Evolutionary conservation across 805 yeast species (phyloP), one percentile per base, ranked within the genome.

Genomic region (Metschnikowia peoriensis): DNA sequence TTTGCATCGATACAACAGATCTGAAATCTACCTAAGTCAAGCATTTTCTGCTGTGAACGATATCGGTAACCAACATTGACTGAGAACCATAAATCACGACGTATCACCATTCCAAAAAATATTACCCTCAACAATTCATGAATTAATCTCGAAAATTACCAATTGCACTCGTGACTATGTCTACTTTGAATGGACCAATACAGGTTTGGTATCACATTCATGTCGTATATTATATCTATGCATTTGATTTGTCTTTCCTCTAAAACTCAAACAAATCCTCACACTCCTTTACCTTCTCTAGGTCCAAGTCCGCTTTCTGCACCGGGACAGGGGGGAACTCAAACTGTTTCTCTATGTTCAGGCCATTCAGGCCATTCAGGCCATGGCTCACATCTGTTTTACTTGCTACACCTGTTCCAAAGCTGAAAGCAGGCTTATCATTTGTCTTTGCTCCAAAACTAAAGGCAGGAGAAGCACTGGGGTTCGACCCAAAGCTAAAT

Each of bases 221-320:
- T 44, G 52, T 44, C 52, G 45, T 49, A 14, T 49, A 49, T 44
- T 39, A 16, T 44, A 39, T 44, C 45, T 49, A 44, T 44, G 46
- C 48, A 40, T 28, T 39, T 47, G 35, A 12, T 15, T 38, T 28
- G 40, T 32, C 32, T 27, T n/a, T n/a, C 7, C 37, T 12, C 41
- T 43, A 64, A 55, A 71, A 70, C 37, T 60, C 62, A 53, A 68
- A 72, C 45, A 66, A 47, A 8, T 54, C 41, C 49, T 66, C 67
- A 54, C 61, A 68, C 44, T 61, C 54, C 29, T 61, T 61, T 10
- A 71, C 73, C 57, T 65, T 61, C 6, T 50, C 50, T n/a, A 54
- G 53, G 47, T 71, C 66, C 40, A 71, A 51, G 4, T 38, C 44
- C 15, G 60, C 69, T 8, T 46, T 34, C 4, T 56, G 46, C 1